Conservation (phyloP, 2,329 filamentous ascomycete species). For the Cladosporium velox region DNA sequence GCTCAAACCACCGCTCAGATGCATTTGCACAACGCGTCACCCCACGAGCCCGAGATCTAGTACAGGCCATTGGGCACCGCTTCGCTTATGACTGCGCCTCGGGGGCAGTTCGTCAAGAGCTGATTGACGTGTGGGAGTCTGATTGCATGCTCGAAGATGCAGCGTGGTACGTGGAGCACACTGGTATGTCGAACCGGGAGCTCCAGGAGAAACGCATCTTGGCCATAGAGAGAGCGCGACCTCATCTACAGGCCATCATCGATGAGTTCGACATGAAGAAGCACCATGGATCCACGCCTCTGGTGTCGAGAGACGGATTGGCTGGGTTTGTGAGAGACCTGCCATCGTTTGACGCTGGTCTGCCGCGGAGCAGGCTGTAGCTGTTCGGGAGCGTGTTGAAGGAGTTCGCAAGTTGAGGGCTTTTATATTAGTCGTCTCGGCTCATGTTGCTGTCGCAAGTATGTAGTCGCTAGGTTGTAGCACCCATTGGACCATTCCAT, state of each 20-base stretch:
- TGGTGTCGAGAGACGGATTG: background rate
- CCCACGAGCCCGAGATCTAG: background rate
- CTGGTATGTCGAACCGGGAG: background rate
- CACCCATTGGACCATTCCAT: background rate
- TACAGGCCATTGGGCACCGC: constrained; percentile 3
- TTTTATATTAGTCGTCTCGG: background rate
- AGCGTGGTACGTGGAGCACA: constrained; percentile 14
- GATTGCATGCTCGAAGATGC: constrained; percentile 12
- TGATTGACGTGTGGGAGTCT: constrained; percentile 7
- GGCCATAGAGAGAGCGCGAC: background rate
- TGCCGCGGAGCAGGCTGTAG: background rate
- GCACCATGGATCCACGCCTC: background rate
- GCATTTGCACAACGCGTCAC: background rate
- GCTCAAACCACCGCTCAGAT: background rate
- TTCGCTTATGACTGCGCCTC: constrained; percentile 7
- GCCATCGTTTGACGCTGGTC: background rate
- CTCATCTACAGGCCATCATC: background rate
- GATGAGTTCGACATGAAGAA: background rate
- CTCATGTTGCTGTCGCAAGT: background rate
- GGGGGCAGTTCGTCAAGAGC: background rate
- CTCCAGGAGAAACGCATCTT: background rate
- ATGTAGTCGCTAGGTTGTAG: background rate
- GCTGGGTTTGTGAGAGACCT: background rate
- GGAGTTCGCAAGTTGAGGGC: no score
- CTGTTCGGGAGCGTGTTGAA: background rate